Conservation (phyloP, 108 stramenopile species). For the Cyclostephanos invisitatus region DNA sequence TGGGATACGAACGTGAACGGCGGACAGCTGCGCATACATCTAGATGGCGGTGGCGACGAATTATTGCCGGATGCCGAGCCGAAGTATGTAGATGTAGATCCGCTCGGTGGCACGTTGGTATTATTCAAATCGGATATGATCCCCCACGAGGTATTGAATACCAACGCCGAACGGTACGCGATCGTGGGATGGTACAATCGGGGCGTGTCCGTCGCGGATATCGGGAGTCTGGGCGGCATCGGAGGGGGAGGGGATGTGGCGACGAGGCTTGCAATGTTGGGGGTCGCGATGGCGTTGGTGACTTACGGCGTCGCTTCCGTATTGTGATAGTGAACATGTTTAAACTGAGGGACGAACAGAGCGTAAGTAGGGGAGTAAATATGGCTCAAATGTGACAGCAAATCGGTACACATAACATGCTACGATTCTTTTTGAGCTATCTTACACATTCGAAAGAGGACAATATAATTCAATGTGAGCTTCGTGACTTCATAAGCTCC, state of each 20-base stretch:
- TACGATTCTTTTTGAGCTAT: too few relatives aligned
- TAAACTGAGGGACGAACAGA: too few relatives aligned
- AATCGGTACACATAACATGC: too few relatives aligned
- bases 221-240: constrained; percentile 47
- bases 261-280: constrained; percentile 38
- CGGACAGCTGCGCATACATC: constrained; percentile 68
- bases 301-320: constrained; percentile 1
- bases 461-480: too few relatives aligned
- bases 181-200: constrained; percentile 81
- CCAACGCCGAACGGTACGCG: constrained; percentile 64
- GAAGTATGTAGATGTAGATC: constrained; percentile 68
- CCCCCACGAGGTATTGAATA: constrained; percentile 82
- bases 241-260: constrained; percentile 33
- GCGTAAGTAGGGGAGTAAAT: too few relatives aligned
- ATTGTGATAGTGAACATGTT: constrained; percentile 7
- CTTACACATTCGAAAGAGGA: too few relatives aligned
- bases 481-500: too few relatives aligned
- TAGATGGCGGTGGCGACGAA: constrained; percentile 67
- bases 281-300: constrained; percentile 53
- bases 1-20: constrained; percentile 52
- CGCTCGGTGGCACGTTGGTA: constrained; percentile 71
- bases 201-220: constrained; percentile 50
- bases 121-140: constrained; percentile 66
- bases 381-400: too few relatives aligned
- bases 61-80: constrained; percentile 43